Base-by-base conservation (phyloP, 78 protist genomes). In the Dictyostelium purpureum region DNA sequence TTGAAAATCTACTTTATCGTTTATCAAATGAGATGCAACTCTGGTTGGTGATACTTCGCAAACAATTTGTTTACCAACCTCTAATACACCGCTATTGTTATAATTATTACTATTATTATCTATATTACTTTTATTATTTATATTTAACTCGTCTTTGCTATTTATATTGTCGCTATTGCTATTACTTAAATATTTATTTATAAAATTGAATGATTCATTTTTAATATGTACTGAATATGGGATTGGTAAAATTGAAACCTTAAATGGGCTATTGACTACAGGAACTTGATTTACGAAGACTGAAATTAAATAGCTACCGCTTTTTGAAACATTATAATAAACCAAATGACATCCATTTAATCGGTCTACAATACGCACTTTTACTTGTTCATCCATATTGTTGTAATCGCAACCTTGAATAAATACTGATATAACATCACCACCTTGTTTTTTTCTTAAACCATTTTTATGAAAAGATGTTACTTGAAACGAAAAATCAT, bases 351-450 rank as follows among this genome's bases (percentile, higher is more conserved):
- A 71, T 11, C 92, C 92, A 59, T 85, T 85, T 28, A 54, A 31
- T 67, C 77, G 35, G 42, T 85, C 92, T 10, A 73, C 40, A 10
- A 85, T 69, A 19, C 52, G 43, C 19, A 65, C 42, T 47, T 57
- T 56, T n/a, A 73, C 59, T 9, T 85, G 74, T 19, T 85, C 92
- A 18, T 67, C 59, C 3, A 66, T 16, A 28, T 85, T 85, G 24
- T 85, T 74, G 33, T 47, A 73, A 57, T 85, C 92, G n/a, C 74
- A 61, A n/a, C 92, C 92, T 28, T 73, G 77, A 24, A 85, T 85
- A 24, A 10, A 19, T 0, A 85, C 82, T 1, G 59, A 40, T 4
- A 85, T 70, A 2, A 85, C 31, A 45, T 85, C 92, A 12, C 92
- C 82, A 43, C 90, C 90, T 18, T 31, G 52, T 24, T 63, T 73